A percentile compares a stretch with the other conserved stretches of the same genome.
phyloP scores from a whole-genome alignment of 371 early-diverging fungal genomes.

The Apophysomyces sp. region DNA sequence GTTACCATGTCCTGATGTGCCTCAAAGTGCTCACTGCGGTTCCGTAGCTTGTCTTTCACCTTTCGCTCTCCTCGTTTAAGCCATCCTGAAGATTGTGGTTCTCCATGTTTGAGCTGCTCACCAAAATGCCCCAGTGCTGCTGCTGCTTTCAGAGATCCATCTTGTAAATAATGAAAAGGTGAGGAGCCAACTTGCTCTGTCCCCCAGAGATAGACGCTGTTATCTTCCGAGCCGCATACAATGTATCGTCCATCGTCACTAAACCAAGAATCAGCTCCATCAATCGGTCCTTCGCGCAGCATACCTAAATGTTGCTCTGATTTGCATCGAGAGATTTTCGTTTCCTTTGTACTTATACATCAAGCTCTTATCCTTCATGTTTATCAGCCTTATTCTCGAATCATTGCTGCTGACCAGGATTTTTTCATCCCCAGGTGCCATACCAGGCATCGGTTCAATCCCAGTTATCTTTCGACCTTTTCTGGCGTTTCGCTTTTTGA shows the following conservation, averaged over 20 bases:
- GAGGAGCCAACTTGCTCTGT: conserved; percentile 45
- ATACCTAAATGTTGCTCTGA: conserved; percentile 72
- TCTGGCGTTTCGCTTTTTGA: conserved; percentile 55
- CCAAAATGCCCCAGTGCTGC: conserved; percentile 20
- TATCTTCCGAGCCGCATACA: conserved; percentile 82
- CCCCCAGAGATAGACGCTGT: conserved; percentile 74
- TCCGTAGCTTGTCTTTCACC: conserved; percentile 29
- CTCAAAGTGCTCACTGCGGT: conserved; percentile 36
- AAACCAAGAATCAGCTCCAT: background rate
- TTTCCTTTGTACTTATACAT: conserved; percentile 78
- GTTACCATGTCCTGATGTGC: conserved; percentile 58
- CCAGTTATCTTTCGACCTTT: conserved; percentile 75
- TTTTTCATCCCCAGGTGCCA: conserved; percentile 47
- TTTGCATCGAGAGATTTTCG: conserved; percentile 65
- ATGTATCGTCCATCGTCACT: conserved; percentile 76
- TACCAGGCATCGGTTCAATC: conserved; percentile 59
- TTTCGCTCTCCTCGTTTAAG: conserved; percentile 29
- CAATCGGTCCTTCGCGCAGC: background rate
- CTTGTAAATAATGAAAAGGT: conserved; percentile 37
- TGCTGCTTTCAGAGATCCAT: conserved; percentile 25
- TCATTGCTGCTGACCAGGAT: conserved; percentile 81
- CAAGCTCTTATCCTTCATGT: conserved; percentile 71
- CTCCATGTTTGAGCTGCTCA: conserved; percentile 21
- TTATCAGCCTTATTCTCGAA: conserved; percentile 75
- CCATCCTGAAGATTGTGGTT: conserved; percentile 17